Evolutionary conservation across 2,329 filamentous ascomycete species (phyloP), one percentile per base, ranked within the genome.

Genomic region (Ceratocystis colombiana): DNA sequence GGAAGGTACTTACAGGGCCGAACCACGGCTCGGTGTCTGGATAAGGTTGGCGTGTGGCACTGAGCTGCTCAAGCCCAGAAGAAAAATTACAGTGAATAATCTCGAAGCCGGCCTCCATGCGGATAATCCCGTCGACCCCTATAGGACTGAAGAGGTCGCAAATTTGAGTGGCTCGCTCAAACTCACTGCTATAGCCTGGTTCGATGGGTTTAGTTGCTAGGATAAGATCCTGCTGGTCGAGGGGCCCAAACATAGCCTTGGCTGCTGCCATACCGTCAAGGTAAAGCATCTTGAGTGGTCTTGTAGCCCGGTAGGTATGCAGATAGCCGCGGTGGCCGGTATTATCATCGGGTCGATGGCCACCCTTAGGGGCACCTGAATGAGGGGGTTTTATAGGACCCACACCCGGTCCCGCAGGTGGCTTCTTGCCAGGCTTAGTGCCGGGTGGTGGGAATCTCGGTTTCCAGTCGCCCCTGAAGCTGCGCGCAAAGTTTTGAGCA

Each of bases 51-150:
- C 72, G 73, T 33, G 72, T 70, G 28, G 73, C 71, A 3, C 72
- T 73, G 1, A 78, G 68, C 22, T 76, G 71, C 20, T 76, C 72
- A 10, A 83, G 68, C 0, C 77, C 78, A 2, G 75, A 69, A 8
- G 70, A 69, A 59, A 90, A 89, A 64, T 85, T 76, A 72, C 87
- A 90, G 22, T 87, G 76, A 62, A 89, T 86, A 64, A 88, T 78
- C 73, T 90, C 87, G 69, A 89, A 89, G 0, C 87, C 87, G 20
- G 80, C 79, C 71, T 90, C 87, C 79, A 86, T 86, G 10, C 87
- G 80, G 1, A 89, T 73, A 25, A 88, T 77, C 0, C 84, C 85
- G 70, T 88, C 83, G n/a, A 88, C 77, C 8, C 82, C 82, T 85
- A 73, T 83, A 65, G 70, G 73, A 67, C 57, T 73, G 8, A 81